phyloP scores from a whole-genome alignment of 2,329 filamentous ascomycete species.

The Herpotrichia juniperi region DNA sequence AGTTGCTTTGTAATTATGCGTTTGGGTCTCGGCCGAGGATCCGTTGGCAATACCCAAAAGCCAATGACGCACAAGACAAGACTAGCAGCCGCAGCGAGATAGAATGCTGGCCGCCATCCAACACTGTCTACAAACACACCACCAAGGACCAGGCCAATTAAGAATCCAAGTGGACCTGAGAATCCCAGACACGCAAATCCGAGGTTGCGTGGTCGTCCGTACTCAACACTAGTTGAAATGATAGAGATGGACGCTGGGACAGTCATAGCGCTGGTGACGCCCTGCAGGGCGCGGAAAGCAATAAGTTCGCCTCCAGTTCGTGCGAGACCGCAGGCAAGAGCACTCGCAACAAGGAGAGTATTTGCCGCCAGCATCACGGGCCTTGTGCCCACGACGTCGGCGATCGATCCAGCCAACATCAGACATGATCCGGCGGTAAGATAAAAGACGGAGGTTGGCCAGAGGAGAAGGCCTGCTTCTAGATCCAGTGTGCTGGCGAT shows the following conservation, averaged over 20 bases:
- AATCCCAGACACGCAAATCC: slow-evolving; percentile 50
- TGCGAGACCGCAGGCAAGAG: slow-evolving; percentile 52
- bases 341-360: slow-evolving; percentile 42
- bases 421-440: neutral
- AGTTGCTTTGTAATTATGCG: slow-evolving; percentile 16
- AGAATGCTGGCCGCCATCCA: slow-evolving; percentile 58
- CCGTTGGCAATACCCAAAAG: no score
- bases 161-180: slow-evolving; percentile 57
- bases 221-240: slow-evolving; percentile 39
- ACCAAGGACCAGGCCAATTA: slow-evolving; percentile 56
- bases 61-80: slow-evolving; percentile 37
- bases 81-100: slow-evolving; percentile 38
- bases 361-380: no score
- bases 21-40: no score
- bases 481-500: no score
- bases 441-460: no score
- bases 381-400: neutral
- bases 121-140: slow-evolving; percentile 55
- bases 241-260: slow-evolving; percentile 55
- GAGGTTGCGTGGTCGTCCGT: slow-evolving; percentile 36
- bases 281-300: slow-evolving; percentile 52
- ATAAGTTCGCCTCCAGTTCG: slow-evolving; percentile 51
- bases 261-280: slow-evolving; percentile 54
- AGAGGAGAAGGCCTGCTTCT: no score
- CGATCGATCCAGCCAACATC: neutral